Conservation (phyloP, 1,284 basidiomycete species). For the Cutaneotrichosporon sp. region DNA sequence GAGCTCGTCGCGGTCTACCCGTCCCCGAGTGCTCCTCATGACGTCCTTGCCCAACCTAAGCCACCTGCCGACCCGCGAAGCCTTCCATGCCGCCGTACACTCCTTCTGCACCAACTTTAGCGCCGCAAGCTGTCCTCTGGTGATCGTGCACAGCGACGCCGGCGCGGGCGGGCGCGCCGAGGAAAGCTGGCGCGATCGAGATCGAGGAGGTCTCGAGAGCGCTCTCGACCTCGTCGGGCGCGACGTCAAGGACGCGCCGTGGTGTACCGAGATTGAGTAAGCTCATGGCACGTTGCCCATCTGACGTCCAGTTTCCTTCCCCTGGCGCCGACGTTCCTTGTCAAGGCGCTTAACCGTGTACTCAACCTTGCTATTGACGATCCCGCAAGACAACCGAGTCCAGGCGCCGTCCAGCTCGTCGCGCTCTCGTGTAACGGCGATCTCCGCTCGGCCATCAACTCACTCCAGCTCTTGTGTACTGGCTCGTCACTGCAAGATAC, state of each 20-base stretch:
- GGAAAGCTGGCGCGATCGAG: slow-evolving; percentile 50
- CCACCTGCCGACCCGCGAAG: slow-evolving; percentile 63
- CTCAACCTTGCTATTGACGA: slow-evolving; percentile 53
- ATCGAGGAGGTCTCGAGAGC: slow-evolving; percentile 53
- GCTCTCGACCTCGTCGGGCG: slow-evolving; percentile 49
- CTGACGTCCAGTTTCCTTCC: slow-evolving; percentile 70
- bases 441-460: slow-evolving; percentile 86
- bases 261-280: slow-evolving; percentile 66
- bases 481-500: slow-evolving; percentile 2
- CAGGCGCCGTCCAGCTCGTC: slow-evolving; percentile 66
- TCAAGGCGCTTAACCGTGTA: slow-evolving; percentile 67
- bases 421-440: slow-evolving; percentile 80
- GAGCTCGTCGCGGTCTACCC: slow-evolving; percentile 20
- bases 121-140: slow-evolving; percentile 58
- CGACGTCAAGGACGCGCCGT: slow-evolving; percentile 65
- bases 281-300: slow-evolving; percentile 21
- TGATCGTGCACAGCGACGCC: slow-evolving; percentile 78
- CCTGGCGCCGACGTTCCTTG: slow-evolving; percentile 77
- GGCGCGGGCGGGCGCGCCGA: slow-evolving; percentile 63
- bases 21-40: slow-evolving; percentile 62
- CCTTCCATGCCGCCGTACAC: slow-evolving; percentile 69
- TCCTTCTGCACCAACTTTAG: slow-evolving; percentile 53
- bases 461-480: slow-evolving; percentile 66
- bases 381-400: slow-evolving; percentile 50
- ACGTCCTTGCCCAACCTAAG: slow-evolving; percentile 90